Evolutionary conservation across 352 stramenopile species (phyloP).

Genomic region (Pythium periplocum): DNA sequence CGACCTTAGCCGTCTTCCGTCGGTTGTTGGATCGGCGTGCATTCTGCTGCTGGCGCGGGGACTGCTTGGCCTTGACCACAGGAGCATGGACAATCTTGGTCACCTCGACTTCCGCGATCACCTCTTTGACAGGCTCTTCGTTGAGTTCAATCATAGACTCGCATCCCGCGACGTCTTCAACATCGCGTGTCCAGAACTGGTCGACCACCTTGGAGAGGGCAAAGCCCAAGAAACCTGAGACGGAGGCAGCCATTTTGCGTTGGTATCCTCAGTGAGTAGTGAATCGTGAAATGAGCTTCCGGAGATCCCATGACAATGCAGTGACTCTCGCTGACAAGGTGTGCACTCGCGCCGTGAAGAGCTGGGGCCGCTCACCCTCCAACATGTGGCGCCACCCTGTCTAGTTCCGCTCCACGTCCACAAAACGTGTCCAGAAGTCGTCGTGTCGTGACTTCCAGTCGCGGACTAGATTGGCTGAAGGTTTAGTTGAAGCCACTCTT

Average conservation of each 20-base stretch:
- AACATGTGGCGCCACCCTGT: too few species aligned
- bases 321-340: too few species aligned
- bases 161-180: not conserved
- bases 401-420: too few species aligned
- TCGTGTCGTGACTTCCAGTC: too few species aligned
- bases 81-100: not conserved
- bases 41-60: slow-evolving; percentile 1
- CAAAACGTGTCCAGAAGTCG: too few species aligned
- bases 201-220: slow-evolving; percentile 22
- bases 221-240: slow-evolving; percentile 22
- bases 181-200: slow-evolving; percentile 16
- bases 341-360: too few species aligned
- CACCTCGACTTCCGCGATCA: not conserved
- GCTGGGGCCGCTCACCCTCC: too few species aligned
- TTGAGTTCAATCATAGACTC: not conserved
- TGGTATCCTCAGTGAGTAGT: not conserved
- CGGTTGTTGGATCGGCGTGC: slow-evolving; percentile 7
- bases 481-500: too few species aligned
- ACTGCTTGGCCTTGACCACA: slow-evolving; percentile 6
- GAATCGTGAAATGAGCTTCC: too few species aligned
- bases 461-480: too few species aligned
- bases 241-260: slow-evolving; percentile 14
- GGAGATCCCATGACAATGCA: too few species aligned
- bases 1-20: slow-evolving; percentile 8
- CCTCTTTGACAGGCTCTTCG: slow-evolving; percentile 1